Conservation (phyloP, 2,329 filamentous ascomycete species). For the Ambrosiella beaveri region DNA sequence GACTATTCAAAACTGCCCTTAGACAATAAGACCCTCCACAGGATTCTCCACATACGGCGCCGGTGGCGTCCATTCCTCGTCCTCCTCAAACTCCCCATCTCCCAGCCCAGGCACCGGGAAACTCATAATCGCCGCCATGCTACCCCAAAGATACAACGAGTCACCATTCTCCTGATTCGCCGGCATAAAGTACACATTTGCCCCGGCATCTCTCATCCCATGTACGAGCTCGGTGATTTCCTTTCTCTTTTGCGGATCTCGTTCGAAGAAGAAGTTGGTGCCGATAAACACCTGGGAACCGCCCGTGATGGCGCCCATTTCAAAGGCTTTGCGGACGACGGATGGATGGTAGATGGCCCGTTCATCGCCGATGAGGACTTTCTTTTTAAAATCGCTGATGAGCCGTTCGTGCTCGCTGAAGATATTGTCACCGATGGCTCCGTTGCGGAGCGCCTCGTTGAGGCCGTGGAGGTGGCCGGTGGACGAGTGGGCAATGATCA, state of each 20-base stretch:
- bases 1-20: background rate
- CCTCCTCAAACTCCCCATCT: slow-evolving; percentile 40
- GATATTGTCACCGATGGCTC: slow-evolving; percentile 59
- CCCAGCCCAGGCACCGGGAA: slow-evolving; percentile 75
- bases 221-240: slow-evolving; percentile 77
- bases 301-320: slow-evolving; percentile 72
- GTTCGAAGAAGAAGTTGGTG: slow-evolving; percentile 71
- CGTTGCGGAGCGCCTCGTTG: slow-evolving; percentile 69
- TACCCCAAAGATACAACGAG: slow-evolving; percentile 71
- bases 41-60: slow-evolving; percentile 11
- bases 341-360: slow-evolving; percentile 77
- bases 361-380: slow-evolving; percentile 69
- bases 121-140: slow-evolving; percentile 77
- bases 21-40: slow-evolving; percentile 12
- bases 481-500: slow-evolving; percentile 64
- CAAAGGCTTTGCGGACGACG: slow-evolving; percentile 68
- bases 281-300: slow-evolving; percentile 75
- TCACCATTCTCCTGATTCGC: slow-evolving; percentile 55
- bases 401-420: slow-evolving; percentile 63
- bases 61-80: slow-evolving; percentile 13
- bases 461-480: slow-evolving; percentile 77
- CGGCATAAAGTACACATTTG: slow-evolving; percentile 43
- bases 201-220: slow-evolving; percentile 68
- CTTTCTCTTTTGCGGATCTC: slow-evolving; percentile 58
- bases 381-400: slow-evolving; percentile 58